Base-by-base conservation (phyloP, 306 rosid genomes). In the Cucurbita argyrosperma region DNA sequence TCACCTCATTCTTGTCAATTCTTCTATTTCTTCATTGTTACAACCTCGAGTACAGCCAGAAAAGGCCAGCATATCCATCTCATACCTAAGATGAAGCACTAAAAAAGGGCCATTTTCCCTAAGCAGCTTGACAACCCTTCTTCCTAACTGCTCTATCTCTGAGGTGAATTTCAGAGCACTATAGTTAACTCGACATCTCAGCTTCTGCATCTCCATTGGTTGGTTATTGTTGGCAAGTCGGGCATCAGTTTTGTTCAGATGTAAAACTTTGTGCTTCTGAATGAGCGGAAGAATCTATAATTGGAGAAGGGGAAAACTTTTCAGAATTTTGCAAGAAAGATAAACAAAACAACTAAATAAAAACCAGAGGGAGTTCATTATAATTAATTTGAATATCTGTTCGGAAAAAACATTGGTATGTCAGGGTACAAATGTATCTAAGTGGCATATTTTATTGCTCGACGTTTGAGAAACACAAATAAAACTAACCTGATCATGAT, bases 1-100 rank as follows among this genome's bases (percentile, higher is more conserved):
- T 83, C 76, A 88, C 98, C 98, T 92, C 89, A 92, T 87, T 79
- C 80, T 87, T 35, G 98, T 90, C 80, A 90, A 77, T 77, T 92
- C 98, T 65, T 85, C 91, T 40, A 87, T 81, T 77, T 92, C 98
- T 10, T 85, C 85, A 64, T 70, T 30, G 80, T 85, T 90, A 82
- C 92, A 90, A 74, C 98, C 98, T 77, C 90, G 88, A 74, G 85
- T 90, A 72, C 96, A 92, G 59, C 98, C 98, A 62, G 98, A 90
- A 84, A 87, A 92, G 19, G 98, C 96, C 78, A 92, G 46, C 96
- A 90, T 90, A 82, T 92, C 98, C 98, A 88, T 90, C 81, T 92
- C 96, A 79, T 88, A 89, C 80, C 96, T 84, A 66, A 92, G 87
- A 86, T 92, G 98, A 77, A 92, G 98, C 16, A 90, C 98, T 77